Base-by-base conservation (phyloP, 75 land plant species). In the Pinus albicaulis region DNA sequence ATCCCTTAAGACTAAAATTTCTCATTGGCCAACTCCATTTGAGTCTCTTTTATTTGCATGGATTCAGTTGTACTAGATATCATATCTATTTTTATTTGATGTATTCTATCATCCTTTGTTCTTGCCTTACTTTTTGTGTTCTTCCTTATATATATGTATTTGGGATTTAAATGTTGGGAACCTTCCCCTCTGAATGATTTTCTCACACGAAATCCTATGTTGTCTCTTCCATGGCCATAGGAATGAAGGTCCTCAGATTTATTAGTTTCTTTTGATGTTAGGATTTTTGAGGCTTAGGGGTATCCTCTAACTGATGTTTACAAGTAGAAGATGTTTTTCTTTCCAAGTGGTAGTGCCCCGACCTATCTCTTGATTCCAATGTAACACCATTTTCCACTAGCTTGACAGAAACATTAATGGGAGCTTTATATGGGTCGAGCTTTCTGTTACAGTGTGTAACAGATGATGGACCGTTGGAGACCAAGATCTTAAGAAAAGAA, bases 211-310 rank as follows among this genome's bases (percentile, higher is more conserved):
- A 52, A 36, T 68, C 44, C 71, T 68, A 68, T 8, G 41, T 68
- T 68, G 71, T 68, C 41, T 20, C 71, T 68, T 68, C 71, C 71
- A 68, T 68, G 71, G 12, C 71, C 71, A 1, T 22, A 68, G 41
- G 71, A 68, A 68, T 68, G 52, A 68, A 38, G 71, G 52, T 41
- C 53, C 24, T 68, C 71, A 38, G n/a, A 10, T 52, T 41, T 68
- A 41, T 36, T 41, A 38, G 20, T 36, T 68, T 41, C 71, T 68
- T 68, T 68, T 12, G 20, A 22, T 41, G 71, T 36, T 68, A 20
- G 6, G 7, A 38, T 68, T 38, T 6, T 38, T 41, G 71, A 41
- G 20, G 52, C 44, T 68, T 41, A 8, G 52, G 41, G 41, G 23
- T 41, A 10, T 68, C 23, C 38, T 44, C 71, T 10, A n/a, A 68